A percentile compares a stretch with the other conserved stretches of the same genome.
These are phyloP conservation scores for Benincasa hispida DNA, from an alignment of 306 rosid genomes.

Conservation along the genomic window DNA sequence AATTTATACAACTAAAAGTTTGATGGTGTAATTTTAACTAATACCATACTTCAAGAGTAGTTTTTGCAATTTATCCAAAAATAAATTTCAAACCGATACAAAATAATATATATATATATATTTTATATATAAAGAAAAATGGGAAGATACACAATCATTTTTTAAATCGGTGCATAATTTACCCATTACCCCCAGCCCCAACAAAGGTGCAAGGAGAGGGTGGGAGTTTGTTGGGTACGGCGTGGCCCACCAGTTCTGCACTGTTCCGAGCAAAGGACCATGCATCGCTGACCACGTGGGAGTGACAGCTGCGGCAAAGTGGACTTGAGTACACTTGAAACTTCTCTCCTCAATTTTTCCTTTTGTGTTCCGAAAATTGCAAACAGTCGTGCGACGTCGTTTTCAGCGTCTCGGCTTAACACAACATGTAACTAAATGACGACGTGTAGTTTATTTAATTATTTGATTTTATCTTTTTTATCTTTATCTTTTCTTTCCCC, in stretches of 20 bases:
- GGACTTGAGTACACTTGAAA: neutral
- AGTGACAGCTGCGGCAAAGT: neutral
- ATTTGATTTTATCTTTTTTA: neutral
- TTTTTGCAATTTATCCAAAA: no score
- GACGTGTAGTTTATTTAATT: neutral
- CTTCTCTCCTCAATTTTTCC: neutral
- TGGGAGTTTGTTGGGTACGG: neutral
- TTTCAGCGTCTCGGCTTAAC: neutral
- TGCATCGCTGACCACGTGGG: neutral
- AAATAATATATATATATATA: no score
- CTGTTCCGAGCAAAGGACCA: neutral
- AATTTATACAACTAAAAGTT: no score
- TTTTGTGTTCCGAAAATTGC: neutral
- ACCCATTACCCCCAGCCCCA: neutral
- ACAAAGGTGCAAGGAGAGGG: neutral
- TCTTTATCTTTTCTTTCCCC: no score
- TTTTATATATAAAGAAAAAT: no score
- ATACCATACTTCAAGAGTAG: no score
- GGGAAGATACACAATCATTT: no score
- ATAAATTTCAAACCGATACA: no score
- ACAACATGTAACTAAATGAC: neutral
- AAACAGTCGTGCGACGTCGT: neutral
- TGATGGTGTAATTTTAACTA: no score
- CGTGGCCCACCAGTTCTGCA: neutral
- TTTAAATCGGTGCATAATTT: no score